These are phyloP conservation scores for Ophiostoma sp. DNA, from an alignment of 2,329 filamentous ascomycete species.

Conservation along the genomic window DNA sequence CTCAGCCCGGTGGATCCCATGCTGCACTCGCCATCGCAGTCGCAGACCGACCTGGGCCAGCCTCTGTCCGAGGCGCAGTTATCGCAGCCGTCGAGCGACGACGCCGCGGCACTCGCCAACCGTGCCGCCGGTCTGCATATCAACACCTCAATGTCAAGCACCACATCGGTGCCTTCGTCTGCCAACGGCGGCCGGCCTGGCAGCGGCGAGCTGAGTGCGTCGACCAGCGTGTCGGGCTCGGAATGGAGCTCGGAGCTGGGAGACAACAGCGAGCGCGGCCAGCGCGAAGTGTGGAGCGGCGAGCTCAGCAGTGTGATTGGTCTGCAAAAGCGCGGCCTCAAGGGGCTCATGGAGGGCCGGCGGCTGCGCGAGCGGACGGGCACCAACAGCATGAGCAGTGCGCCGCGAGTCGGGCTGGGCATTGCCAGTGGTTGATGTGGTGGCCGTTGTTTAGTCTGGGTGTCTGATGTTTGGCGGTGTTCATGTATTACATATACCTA, in stretches of 20 bases:
- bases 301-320: constrained; percentile 88
- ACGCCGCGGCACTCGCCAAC: constrained; percentile 33
- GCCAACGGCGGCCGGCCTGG: constrained; percentile 35
- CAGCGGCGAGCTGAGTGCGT: constrained; percentile 47
- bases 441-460: too few relatives aligned
- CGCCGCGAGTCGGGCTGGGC: constrained; percentile 25
- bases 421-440: constrained; percentile 23
- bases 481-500: background rate
- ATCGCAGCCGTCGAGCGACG: constrained; percentile 23
- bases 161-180: constrained; percentile 33
- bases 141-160: constrained; percentile 40
- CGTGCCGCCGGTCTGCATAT: constrained; percentile 44
- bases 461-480: background rate
- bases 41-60: constrained; percentile 8
- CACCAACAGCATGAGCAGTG: constrained; percentile 31
- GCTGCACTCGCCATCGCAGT: constrained; percentile 21
- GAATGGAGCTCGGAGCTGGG: constrained; percentile 55
- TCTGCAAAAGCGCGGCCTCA: constrained; percentile 83
- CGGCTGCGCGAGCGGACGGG: constrained; percentile 70
- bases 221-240: constrained; percentile 48
- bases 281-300: constrained; percentile 69
- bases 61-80: background rate
- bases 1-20: constrained; percentile 31
- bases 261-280: constrained; percentile 44
- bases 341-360: constrained; percentile 91